Evolutionary conservation across 2,329 filamentous ascomycete genomes (phyloP).

Genomic region (Beauveria varroae): DNA sequence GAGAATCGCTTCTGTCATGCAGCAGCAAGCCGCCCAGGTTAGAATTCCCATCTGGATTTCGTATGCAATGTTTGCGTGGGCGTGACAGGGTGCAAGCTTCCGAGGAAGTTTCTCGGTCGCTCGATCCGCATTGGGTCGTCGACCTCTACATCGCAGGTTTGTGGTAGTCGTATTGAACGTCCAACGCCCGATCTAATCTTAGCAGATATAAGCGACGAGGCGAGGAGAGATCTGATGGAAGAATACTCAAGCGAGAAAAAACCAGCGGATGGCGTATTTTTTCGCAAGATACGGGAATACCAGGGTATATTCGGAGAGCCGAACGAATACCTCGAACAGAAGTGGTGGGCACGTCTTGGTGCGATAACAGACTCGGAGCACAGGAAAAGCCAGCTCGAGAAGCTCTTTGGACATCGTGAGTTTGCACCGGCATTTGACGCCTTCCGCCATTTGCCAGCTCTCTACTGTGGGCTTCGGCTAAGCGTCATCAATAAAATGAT

Average conservation of each 20-base stretch:
- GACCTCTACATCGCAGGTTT: no score
- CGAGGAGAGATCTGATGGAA: neutral
- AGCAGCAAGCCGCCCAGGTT: no score
- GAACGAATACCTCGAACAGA: conserved; percentile 16
- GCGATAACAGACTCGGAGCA: conserved; percentile 15
- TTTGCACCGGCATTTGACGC: conserved; percentile 24
- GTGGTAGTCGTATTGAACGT: no score
- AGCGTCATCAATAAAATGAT: conserved; percentile 16
- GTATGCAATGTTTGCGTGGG: no score
- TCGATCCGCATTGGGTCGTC: no score
- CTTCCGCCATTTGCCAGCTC: conserved; percentile 23
- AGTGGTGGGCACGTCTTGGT: conserved; percentile 20
- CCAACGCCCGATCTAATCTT: no score
- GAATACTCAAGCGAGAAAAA: conserved; percentile 14
- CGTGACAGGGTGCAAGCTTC: no score
- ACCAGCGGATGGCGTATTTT: conserved; percentile 14
- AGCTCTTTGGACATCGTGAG: conserved; percentile 10
- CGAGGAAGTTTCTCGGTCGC: no score
- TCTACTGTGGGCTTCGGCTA: conserved; percentile 24
- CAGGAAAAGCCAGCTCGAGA: conserved; percentile 17
- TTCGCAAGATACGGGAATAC: conserved; percentile 18
- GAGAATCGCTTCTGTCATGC: no score
- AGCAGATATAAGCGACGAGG: no score
- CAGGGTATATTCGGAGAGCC: conserved; percentile 12
- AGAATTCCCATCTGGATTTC: no score